Evolutionary conservation across 2,329 filamentous ascomycete genomes (phyloP), one percentile per base, ranked within the genome.

Genomic region (Dothistroma pini): DNA sequence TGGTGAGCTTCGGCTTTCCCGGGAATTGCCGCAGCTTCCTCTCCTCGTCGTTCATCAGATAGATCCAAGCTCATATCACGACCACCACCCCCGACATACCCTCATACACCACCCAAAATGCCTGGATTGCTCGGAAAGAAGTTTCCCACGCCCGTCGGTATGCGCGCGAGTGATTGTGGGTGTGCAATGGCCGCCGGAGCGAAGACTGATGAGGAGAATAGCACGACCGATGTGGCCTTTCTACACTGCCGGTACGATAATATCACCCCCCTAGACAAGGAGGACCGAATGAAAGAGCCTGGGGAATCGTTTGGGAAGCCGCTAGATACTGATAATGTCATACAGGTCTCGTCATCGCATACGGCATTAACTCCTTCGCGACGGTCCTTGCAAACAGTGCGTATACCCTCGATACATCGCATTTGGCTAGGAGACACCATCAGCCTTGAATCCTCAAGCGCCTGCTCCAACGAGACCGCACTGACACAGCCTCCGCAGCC

Each of bases 151-250:
- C 78, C 78, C 63, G 68, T 83, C 69, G 77, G 80, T 82, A 75
- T 62, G 79, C 76, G 47, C 41, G 8, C 21, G 54, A 63, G 52
- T 58, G 65, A 50, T 38, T 49, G 16, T 35, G 32, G 12, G 41
- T 56, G 57, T 61, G 60, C 59, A 53, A 53, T 53, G 51, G 51
- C 51, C 35, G 51, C 51, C 57, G 35, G 48, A 10, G 38, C 54
- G 51, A 29, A 61, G 51, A 59, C 68, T 70, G 63, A 71, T 64
- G 10, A 48, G 54, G 31, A 52, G 49, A 74, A 77, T 76, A 97
- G 93, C 91, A 82, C 86, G 86, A 84, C 92, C 93, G 72, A 88
- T 96, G 88, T 87, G 86, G 78, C 93, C 93, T 71, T 97, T 97
- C 86, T 95, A 93, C 84, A 84, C 85, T 79, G 93, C 93, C 77